phyloP scores from a whole-genome alignment of 2,329 filamentous ascomycete genomes.

The Ophiocordyceps australis region DNA sequence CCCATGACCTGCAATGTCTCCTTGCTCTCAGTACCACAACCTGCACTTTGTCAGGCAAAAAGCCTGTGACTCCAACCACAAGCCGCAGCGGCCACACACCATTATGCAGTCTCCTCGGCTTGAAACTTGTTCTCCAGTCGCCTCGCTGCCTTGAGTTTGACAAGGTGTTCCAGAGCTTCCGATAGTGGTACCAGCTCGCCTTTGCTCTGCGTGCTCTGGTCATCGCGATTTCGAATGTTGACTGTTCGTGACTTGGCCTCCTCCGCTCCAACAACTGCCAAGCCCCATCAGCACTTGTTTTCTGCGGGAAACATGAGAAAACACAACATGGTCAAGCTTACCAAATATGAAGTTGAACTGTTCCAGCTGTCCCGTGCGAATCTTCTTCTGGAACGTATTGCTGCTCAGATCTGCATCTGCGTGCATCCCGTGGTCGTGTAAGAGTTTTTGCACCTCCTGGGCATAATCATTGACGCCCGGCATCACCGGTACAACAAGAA shows the following conservation, averaged over 20 bases:
- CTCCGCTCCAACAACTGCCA: conserved; percentile 39
- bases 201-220: conserved; percentile 41
- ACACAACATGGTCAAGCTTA: too few species aligned
- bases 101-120: too few species aligned
- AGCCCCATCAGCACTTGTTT: conserved; percentile 3
- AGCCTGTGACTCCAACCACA: too few species aligned
- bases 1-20: too few species aligned
- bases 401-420: conserved; percentile 39
- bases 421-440: conserved; percentile 51
- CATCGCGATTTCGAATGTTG: conserved; percentile 46
- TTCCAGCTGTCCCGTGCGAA: conserved; percentile 60
- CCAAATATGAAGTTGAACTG: conserved; percentile 76
- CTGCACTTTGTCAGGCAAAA: too few species aligned
- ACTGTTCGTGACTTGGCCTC: conserved; percentile 41
- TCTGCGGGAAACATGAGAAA: background rate
- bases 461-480: conserved; percentile 67
- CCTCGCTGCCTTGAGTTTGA: conserved; percentile 29
- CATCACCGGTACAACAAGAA: conserved; percentile 42
- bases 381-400: conserved; percentile 82
- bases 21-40: too few species aligned
- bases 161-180: conserved; percentile 36
- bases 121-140: conserved; percentile 16
- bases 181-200: conserved; percentile 38
- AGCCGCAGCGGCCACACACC: too few species aligned
- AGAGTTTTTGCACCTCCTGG: conserved; percentile 50